A percentile compares a stretch with the other conserved stretches of the same genome.
Conservation (phyloP, 2,329 filamentous ascomycete genomes). For the Calonectria hawksworthii region DNA sequence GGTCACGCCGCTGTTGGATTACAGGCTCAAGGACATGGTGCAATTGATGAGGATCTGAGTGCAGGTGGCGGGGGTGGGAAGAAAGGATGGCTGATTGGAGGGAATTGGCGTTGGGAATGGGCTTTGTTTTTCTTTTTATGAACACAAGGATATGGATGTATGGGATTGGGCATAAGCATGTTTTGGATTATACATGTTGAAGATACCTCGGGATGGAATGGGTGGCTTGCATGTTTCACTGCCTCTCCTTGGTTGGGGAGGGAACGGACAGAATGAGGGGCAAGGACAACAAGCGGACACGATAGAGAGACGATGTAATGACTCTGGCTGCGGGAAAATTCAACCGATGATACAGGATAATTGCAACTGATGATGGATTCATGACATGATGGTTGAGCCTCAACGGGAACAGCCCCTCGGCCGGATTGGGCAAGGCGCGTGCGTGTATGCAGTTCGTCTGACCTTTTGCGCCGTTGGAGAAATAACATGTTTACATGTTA, state of each 20-base stretch:
- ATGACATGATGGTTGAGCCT: constrained; percentile 4
- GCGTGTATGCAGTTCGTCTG: constrained; percentile 9
- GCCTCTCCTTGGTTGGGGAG: neutral
- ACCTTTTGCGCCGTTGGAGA: neutral
- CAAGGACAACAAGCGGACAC: neutral
- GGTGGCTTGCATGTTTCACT: neutral
- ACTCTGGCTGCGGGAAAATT: neutral
- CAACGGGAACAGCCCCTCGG: constrained; percentile 1
- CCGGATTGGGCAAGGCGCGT: constrained; percentile 6
- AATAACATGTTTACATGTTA: neutral
- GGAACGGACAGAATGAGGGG: neutral
- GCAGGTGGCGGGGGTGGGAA: constrained; percentile 9
- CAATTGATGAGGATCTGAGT: constrained; percentile 60
- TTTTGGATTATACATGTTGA: constrained; percentile 8
- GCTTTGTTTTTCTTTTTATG: constrained; percentile 32
- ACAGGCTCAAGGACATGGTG: constrained; percentile 73
- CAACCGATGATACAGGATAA: neutral
- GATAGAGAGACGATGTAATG: neutral
- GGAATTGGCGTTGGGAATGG: constrained; percentile 21
- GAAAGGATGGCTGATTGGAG: neutral
- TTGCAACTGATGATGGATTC: neutral
- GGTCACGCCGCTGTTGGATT: constrained; percentile 73
- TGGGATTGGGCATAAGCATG: constrained; percentile 4
- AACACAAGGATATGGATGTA: neutral
- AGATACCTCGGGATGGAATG: constrained; percentile 16